Base-by-base conservation (phyloP, 164 flowering plant genomes). In the Tinospora cordifolia region DNA sequence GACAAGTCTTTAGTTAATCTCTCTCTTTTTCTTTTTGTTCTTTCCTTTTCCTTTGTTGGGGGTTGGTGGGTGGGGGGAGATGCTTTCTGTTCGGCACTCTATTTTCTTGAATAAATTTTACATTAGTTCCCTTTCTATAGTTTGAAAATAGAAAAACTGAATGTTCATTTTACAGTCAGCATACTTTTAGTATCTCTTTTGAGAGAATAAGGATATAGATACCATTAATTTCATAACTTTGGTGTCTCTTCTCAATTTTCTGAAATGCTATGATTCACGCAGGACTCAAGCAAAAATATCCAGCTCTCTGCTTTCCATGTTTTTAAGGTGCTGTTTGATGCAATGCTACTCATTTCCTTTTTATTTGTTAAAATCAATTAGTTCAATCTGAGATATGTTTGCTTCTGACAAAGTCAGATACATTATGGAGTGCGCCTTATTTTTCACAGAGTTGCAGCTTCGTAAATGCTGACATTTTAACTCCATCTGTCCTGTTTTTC, bases 231-330 rank as follows among this genome's bases (percentile, higher is more conserved):
- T 12, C n/a, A 6, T 26, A 36, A 30, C 40, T 27, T 26, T 41
- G 22, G n/a, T 15, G 7, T 25, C 68, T 46, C 30, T 49, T 30
- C 59, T 17, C 59, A 40, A 46, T 8, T 17, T 17, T 71, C 63
- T 63, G 62, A 41, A 36, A 24, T 25, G 14, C n/a, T 36, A 58
- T 63, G 59, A 58, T 60, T 65, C 67, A 46, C 73, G 78, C 92
- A 94, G 99, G 99, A 94, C 69, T 83, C 98, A 1, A 94, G 98
- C 87, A 94, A 88, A 87, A 94, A 90, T 70, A 92, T 94, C 69
- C 95, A 88, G 80, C 79, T 90, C 17, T 87, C 96, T 41, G 97
- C 99, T 62, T 94, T 94, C 79, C 99, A 94, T 77, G 87, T 94
- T 73, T 94, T 94, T 79, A 94, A 94, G 99, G 99, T 92, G 75